A percentile compares a stretch with the other conserved stretches of the same genome.
phyloP scores from a whole-genome alignment of 345 rosid species.

The Salix dunnii region DNA sequence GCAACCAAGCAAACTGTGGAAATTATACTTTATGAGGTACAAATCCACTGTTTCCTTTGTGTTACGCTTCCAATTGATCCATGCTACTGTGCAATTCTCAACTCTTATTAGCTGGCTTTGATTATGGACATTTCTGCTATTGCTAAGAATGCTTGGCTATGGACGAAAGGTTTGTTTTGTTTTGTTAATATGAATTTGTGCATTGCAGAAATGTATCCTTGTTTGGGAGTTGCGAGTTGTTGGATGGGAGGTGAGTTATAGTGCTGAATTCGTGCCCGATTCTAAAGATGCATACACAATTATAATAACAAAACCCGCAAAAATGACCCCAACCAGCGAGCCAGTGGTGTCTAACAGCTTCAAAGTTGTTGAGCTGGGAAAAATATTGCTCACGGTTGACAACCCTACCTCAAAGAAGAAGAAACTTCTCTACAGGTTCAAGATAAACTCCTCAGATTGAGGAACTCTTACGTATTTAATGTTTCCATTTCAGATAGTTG shows the following conservation, averaged over 20 bases:
- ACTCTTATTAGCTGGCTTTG: background rate
- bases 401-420: constrained; percentile 86
- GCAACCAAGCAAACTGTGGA: constrained; percentile 84
- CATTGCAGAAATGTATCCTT: constrained; percentile 64
- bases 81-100: background rate
- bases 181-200: background rate
- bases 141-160: background rate
- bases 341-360: constrained; percentile 65
- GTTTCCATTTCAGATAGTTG: background rate
- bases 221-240: constrained; percentile 87
- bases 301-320: constrained; percentile 66
- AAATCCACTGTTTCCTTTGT: background rate
- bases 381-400: constrained; percentile 68
- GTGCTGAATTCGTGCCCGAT: constrained; percentile 80
- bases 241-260: constrained; percentile 86
- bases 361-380: constrained; percentile 70
- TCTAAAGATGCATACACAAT: constrained; percentile 60
- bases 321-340: constrained; percentile 60
- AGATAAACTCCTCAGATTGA: constrained; percentile 51
- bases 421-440: constrained; percentile 90
- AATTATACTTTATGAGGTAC: constrained; percentile 79
- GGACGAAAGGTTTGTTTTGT: background rate
- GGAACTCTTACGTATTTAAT: background rate
- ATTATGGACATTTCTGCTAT: background rate
- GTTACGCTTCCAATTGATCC: background rate